These are phyloP conservation scores for Nigrospora sphaerica DNA, from an alignment of 2,329 filamentous ascomycete species.

Conservation along the genomic window DNA sequence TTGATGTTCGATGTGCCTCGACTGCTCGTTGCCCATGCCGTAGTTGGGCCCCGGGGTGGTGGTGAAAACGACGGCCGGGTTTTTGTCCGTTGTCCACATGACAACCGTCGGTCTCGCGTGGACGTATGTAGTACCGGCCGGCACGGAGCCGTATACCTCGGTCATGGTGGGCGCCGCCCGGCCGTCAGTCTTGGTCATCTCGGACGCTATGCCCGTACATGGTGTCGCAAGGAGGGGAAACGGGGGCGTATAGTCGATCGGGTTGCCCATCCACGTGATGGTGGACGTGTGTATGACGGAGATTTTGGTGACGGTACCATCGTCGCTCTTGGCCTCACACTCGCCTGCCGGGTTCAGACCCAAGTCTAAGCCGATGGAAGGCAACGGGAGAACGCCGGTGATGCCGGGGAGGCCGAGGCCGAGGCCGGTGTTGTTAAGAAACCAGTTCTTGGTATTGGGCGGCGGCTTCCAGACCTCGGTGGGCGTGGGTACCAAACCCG, in stretches of 20 bases:
- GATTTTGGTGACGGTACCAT: slow-evolving; percentile 30
- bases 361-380: no score
- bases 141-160: slow-evolving; percentile 2
- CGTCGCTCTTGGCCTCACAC: slow-evolving; percentile 16
- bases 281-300: slow-evolving; percentile 42
- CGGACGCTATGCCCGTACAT: not conserved
- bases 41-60: slow-evolving; percentile 31
- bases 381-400: no score
- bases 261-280: slow-evolving; percentile 39
- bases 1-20: slow-evolving; percentile 7
- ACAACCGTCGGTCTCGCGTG: slow-evolving; percentile 25
- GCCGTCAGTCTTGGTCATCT: not conserved
- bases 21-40: slow-evolving; percentile 16
- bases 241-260: slow-evolving; percentile 37
- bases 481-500: no score
- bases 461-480: no score
- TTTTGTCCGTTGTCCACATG: slow-evolving; percentile 47
- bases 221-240: slow-evolving; percentile 16
- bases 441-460: no score
- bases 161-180: slow-evolving; percentile 5
- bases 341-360: slow-evolving; percentile 4
- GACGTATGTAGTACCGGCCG: not conserved
- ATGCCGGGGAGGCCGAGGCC: no score
- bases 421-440: no score
- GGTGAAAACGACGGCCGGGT: slow-evolving; percentile 41